phyloP scores from a whole-genome alignment of 192 early-diverging fungal genomes.

The Coemansia sp. region DNA sequence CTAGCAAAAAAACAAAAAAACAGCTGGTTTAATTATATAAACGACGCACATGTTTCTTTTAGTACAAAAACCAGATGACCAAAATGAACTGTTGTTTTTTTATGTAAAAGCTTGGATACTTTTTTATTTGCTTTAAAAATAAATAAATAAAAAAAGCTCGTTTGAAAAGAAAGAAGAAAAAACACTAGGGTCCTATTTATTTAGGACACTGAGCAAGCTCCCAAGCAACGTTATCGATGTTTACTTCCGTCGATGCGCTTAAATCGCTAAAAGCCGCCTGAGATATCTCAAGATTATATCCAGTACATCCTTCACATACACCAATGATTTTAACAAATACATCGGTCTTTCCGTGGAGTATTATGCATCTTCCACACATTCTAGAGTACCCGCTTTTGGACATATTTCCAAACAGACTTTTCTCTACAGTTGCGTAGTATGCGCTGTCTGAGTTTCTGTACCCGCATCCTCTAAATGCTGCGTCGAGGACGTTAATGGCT shows the following conservation, averaged over 20 bases:
- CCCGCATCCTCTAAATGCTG: background rate
- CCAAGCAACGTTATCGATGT: background rate
- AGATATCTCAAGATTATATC: background rate
- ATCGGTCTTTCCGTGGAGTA: slow-evolving; percentile 6
- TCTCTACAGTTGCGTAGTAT: slow-evolving; percentile 1
- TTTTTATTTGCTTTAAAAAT: background rate
- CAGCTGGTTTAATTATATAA: background rate
- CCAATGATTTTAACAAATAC: slow-evolving; percentile 4
- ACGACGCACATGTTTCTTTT: too few relatives aligned
- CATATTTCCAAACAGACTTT: background rate
- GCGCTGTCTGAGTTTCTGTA: background rate
- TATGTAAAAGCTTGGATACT: background rate
- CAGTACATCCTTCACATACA: background rate
- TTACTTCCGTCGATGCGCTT: background rate
- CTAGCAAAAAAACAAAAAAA: background rate
- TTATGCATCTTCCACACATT: slow-evolving; percentile 13
- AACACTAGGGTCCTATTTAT: background rate
- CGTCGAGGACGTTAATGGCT: background rate
- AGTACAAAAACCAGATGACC: too few relatives aligned
- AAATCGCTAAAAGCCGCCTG: background rate
- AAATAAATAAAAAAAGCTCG: background rate
- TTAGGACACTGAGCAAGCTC: background rate
- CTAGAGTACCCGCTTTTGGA: background rate
- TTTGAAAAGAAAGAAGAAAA: background rate
- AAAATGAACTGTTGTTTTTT: background rate